Conservation (phyloP, 768 basidiomycete species). For the Boletus coccyginus region DNA sequence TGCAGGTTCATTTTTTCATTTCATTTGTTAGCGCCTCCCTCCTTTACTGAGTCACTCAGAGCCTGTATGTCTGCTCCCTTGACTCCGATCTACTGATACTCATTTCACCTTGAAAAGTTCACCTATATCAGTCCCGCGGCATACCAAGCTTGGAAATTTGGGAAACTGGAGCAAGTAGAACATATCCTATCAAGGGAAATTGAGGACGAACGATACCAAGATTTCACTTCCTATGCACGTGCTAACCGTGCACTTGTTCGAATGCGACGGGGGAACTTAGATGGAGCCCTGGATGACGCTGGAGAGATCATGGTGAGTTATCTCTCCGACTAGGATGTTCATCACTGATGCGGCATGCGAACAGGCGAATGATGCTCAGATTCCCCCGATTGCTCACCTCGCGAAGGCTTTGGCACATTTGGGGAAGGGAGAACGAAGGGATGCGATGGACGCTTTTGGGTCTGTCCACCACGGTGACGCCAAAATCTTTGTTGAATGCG, state of each 20-base stretch:
- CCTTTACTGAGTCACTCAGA: background rate
- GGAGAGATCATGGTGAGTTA: background rate
- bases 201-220: background rate
- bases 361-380: background rate
- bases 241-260: conserved; percentile 20
- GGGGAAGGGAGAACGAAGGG: background rate
- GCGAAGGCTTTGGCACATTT: conserved; percentile 2
- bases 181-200: conserved; percentile 11
- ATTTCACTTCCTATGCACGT: background rate
- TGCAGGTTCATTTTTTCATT: background rate
- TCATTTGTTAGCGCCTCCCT: background rate
- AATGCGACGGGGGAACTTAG: background rate
- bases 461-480: background rate
- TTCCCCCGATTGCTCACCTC: background rate
- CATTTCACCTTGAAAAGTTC: background rate
- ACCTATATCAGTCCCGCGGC: conserved; percentile 3
- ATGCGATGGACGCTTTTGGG: background rate
- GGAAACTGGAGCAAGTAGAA: conserved; percentile 4
- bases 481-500: background rate
- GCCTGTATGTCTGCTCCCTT: background rate
- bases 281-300: conserved; percentile 7
- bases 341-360: background rate
- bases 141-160: conserved; percentile 1
- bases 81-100: background rate
- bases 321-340: background rate